Conservation (phyloP, 768 basidiomycete genomes). For the Naganishia kalamii region DNA sequence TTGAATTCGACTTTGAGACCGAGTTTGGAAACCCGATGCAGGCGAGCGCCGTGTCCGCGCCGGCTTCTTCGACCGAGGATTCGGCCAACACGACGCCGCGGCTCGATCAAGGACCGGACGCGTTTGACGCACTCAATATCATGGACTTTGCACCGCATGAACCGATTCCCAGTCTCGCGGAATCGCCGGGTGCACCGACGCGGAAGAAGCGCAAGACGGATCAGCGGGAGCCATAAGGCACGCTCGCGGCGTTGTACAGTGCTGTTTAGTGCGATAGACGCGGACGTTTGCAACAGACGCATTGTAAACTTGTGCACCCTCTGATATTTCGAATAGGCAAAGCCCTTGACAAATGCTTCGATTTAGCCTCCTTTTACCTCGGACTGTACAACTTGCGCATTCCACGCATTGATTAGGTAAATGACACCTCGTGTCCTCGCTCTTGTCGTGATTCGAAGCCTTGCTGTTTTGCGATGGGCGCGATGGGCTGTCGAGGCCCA, state of each 20-base stretch:
- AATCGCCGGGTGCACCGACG: conserved; percentile 15
- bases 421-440: not conserved
- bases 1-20: conserved; percentile 11
- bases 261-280: too few relatives aligned
- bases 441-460: not conserved
- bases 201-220: conserved; percentile 27
- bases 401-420: too few relatives aligned
- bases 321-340: too few relatives aligned
- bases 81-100: not conserved
- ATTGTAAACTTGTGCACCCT: too few relatives aligned
- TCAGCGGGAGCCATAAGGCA: conserved; percentile 12
- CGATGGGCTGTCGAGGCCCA: not conserved
- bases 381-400: too few relatives aligned
- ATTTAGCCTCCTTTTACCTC: too few relatives aligned
- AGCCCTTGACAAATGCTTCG: too few relatives aligned
- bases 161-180: not conserved
- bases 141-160: not conserved
- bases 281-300: not conserved
- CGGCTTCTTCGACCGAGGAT: conserved; percentile 1
- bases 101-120: not conserved
- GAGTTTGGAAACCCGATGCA: conserved; percentile 7
- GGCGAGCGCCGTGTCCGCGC: not conserved
- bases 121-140: not conserved
- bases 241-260: not conserved
- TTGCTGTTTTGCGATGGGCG: not conserved